A percentile compares a stretch with the other conserved stretches of the same genome.
Evolutionary conservation across 352 stramenopile species (phyloP).

Genomic region (Globisporangium parvum): DNA sequence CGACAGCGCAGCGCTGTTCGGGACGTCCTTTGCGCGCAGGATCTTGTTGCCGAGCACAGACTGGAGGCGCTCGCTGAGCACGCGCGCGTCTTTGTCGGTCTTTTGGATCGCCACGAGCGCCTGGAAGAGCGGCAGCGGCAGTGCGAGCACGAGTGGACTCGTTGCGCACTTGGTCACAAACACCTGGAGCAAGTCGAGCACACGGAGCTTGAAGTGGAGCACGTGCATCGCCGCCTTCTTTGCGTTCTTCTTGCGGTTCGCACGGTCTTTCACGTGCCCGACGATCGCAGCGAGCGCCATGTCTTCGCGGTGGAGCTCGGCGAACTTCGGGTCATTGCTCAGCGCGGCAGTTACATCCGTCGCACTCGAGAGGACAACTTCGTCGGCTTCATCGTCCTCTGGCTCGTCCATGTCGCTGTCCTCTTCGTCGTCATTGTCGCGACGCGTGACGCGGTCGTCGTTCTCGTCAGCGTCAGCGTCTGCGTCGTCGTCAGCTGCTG

Average conservation of each 20-base stretch:
- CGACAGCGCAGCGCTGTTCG: slow-evolving; percentile 14
- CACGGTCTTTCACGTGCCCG: slow-evolving; percentile 65
- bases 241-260: slow-evolving; percentile 69
- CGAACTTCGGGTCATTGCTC: slow-evolving; percentile 52
- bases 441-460: slow-evolving; percentile 13
- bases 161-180: slow-evolving; percentile 37
- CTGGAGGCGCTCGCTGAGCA: slow-evolving; percentile 72
- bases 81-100: slow-evolving; percentile 54
- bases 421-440: slow-evolving; percentile 26
- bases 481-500: slow-evolving; percentile 23
- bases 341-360: slow-evolving; percentile 54
- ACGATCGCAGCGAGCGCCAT: slow-evolving; percentile 75
- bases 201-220: slow-evolving; percentile 83
- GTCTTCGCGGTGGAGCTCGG: slow-evolving; percentile 70
- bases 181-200: slow-evolving; percentile 73
- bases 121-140: slow-evolving; percentile 63
- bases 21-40: slow-evolving; percentile 48
- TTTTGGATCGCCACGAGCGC: slow-evolving; percentile 45
- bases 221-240: slow-evolving; percentile 61
- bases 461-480: slow-evolving; percentile 29
- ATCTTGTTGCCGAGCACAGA: slow-evolving; percentile 64
- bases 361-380: slow-evolving; percentile 50
- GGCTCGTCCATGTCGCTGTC: slow-evolving; percentile 24
- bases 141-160: slow-evolving; percentile 28
- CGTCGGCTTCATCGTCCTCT: slow-evolving; percentile 27